A percentile compares a stretch with the other conserved stretches of the same genome.
phyloP scores from a whole-genome alignment of 768 basidiomycete species.

The Pisolithus tinctorius region DNA sequence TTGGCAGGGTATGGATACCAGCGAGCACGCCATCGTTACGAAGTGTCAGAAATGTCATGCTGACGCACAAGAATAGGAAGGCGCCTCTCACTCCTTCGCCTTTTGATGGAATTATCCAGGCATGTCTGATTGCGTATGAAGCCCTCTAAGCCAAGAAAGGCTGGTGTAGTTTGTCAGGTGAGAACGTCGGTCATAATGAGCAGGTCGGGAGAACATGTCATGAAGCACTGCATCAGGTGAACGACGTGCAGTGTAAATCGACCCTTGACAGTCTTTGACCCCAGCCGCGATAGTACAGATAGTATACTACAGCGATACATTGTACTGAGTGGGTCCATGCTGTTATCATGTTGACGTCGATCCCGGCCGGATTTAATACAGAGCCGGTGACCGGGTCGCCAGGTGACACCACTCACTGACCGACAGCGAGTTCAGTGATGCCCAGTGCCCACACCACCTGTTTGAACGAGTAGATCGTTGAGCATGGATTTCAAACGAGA shows the following conservation, averaged over 20 bases:
- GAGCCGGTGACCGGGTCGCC: no score
- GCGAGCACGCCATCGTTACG: constrained; percentile 9
- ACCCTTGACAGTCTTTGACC: no score
- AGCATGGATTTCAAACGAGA: no score
- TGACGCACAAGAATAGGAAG: constrained; percentile 6
- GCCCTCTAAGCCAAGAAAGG: constrained; percentile 5
- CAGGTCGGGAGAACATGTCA: background rate
- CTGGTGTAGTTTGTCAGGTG: background rate
- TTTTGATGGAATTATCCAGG: constrained; percentile 45
- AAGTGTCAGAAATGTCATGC: constrained; percentile 12
- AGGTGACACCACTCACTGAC: no score
- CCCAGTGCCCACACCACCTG: no score
- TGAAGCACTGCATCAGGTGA: background rate
- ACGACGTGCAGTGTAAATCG: background rate
- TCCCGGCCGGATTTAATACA: no score
- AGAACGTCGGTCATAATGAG: background rate
- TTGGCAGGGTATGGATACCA: background rate
- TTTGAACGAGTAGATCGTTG: no score
- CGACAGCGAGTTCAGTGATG: no score
- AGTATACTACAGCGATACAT: no score
- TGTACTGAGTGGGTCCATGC: no score
- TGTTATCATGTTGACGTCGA: no score
- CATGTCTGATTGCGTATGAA: constrained; percentile 6
- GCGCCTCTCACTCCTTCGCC: constrained; percentile 53
- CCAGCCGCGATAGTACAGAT: no score